Base-by-base conservation (phyloP, 139 green algal species). In the Auxenochlorella pyrenoidosa region DNA sequence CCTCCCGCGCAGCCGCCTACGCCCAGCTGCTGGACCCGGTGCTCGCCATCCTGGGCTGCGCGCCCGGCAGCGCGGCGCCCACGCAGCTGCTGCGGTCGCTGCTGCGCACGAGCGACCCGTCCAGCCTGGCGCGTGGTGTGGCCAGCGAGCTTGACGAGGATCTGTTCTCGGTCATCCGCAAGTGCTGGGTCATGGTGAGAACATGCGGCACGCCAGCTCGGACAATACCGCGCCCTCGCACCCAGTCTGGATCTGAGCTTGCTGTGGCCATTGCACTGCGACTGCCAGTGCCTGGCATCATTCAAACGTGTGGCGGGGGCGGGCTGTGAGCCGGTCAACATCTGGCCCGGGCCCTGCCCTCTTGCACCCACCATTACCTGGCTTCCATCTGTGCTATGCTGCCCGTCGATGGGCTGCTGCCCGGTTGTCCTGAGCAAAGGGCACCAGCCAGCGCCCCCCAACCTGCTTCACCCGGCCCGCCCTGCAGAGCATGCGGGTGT, bases 51-150 rank as follows among this genome's bases (percentile, higher is more conserved):
- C 34, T 76, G 70, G 70, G n/a, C 13, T 26, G 16, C 16, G 70
- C 38, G 34, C 70, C 70, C 21, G 70, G 18, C 34, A 30, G 8
- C 34, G n/a, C 19, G 19, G n/a, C n/a, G 10, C 4, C 70, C 70
- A 76, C 70, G 10, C 34, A 76, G 70, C 70, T 76, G 70, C n/a
- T 76, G 70, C 70, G 70, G 34, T n/a, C 70, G 12, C 34, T 76
- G 34, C 13, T 76, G 8, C 12, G 10, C 5, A 28, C 70, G 15
- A 26, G 10, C 36, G 34, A 76, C 36, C n/a, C 70, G 10, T 8
- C 36, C 1, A n/a, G 34, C 10, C 34, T 76, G 70, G 70, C 70
- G 0, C 18, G 18, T 2, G 22, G 70, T 34, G 10, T 28, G 34
- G 70, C 70, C 24, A 38, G 34, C 34, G 70, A 76, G 36, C 70